These are phyloP conservation scores for Selaginella tamariscina DNA, from an alignment of 75 land plant species.

Conservation along the genomic window DNA sequence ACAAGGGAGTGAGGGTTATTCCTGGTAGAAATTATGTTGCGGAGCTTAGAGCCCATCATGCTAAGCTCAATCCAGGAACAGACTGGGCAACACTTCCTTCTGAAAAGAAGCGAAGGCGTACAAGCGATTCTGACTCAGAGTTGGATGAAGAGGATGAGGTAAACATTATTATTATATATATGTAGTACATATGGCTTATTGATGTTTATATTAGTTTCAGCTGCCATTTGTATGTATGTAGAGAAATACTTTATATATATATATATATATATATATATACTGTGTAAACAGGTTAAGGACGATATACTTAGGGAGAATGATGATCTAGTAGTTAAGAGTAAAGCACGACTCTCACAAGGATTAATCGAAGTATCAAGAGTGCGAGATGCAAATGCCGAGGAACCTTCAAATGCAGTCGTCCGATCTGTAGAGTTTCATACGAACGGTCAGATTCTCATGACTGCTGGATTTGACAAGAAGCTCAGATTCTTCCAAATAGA, in stretches of 20 bases:
- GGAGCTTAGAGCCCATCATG: slow-evolving; percentile 71
- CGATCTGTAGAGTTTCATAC: slow-evolving; percentile 77
- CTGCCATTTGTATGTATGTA: too few species aligned
- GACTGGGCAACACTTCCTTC: slow-evolving; percentile 56
- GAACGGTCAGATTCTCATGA: slow-evolving; percentile 67
- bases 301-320: slow-evolving; percentile 16
- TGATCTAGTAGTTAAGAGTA: slow-evolving; percentile 46
- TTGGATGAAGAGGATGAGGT: slow-evolving; percentile 13
- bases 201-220: too few species aligned
- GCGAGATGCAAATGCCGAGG: slow-evolving; percentile 59
- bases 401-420: slow-evolving; percentile 55
- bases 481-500: slow-evolving; percentile 57
- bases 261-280: too few species aligned
- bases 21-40: slow-evolving; percentile 58
- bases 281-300: too few species aligned
- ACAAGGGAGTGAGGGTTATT: slow-evolving; percentile 45
- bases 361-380: slow-evolving; percentile 52
- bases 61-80: slow-evolving; percentile 67
- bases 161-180: background rate
- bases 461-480: slow-evolving; percentile 61
- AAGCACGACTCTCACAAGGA: slow-evolving; percentile 49
- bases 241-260: too few species aligned
- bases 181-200: too few species aligned
- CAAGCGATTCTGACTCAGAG: slow-evolving; percentile 13
- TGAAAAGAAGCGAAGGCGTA: slow-evolving; percentile 1